A percentile compares a stretch with the other conserved stretches of the same genome.
phyloP scores from a whole-genome alignment of 805 yeast species.

The Candida morakotiae region DNA sequence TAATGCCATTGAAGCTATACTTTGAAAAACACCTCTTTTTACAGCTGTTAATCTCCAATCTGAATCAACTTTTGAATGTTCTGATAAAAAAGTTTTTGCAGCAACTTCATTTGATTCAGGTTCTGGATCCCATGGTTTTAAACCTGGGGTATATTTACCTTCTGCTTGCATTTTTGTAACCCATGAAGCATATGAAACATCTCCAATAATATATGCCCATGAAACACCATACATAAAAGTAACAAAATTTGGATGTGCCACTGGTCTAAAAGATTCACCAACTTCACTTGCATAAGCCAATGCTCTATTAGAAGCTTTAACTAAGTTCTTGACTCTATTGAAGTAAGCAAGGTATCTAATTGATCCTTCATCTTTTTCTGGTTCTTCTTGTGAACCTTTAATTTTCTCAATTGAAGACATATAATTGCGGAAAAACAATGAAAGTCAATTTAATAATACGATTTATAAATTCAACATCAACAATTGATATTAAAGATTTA shows the following conservation, averaged over 20 bases:
- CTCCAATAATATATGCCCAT: conserved; percentile 74
- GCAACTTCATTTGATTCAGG: conserved; percentile 36
- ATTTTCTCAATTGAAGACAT: background rate
- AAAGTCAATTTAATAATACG: conserved; percentile 22
- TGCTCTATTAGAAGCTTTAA: conserved; percentile 71
- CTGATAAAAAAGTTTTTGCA: conserved; percentile 26
- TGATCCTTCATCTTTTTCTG: conserved; percentile 24
- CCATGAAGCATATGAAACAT: conserved; percentile 70
- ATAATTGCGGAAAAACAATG: too few species aligned
- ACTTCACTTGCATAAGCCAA: conserved; percentile 85
- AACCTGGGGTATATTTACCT: conserved; percentile 57
- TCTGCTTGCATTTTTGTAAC: conserved; percentile 61
- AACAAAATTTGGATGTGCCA: conserved; percentile 68
- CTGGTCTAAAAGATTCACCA: conserved; percentile 83
- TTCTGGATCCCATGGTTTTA: conserved; percentile 62
- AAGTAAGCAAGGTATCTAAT: conserved; percentile 82
- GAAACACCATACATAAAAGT: conserved; percentile 65
- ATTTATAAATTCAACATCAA: conserved; percentile 25
- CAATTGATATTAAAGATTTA: conserved; percentile 20
- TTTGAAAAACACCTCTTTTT: conserved; percentile 76
- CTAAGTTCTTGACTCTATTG: conserved; percentile 65
- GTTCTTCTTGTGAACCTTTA: conserved; percentile 12
- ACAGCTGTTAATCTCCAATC: conserved; percentile 66
- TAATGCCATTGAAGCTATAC: conserved; percentile 79
- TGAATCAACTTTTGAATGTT: conserved; percentile 34